Evolutionary conservation across 1,284 basidiomycete species (phyloP), one percentile per base, ranked within the genome.

Genomic region (Boletus sp.): DNA sequence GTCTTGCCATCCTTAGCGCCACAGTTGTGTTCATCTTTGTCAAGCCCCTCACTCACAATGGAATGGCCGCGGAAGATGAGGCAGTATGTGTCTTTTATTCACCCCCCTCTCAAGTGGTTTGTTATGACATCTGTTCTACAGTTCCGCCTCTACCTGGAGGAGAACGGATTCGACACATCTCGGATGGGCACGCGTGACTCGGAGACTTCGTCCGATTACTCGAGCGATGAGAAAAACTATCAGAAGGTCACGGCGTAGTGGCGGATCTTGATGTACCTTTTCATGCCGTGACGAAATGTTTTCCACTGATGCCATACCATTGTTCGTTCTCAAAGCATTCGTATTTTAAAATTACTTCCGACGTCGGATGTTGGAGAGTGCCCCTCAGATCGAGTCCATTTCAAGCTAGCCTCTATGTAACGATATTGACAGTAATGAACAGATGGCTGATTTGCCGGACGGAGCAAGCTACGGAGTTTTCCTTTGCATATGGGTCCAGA

Each of bases 141-240:
- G 78, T 94, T 93, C 80, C 86, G 88, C 51, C 76, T 76, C 57
- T 92, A 92, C 63, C 76, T 94, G 46, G 82, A 82, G 57, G 74
- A 68, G 9, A 65, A 91, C 60, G 90, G 90, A 5, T 93, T 80
- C 60, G 89, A 93, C 61, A 84, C 82, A 33, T 73, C 76, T 8
- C 71, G 67, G 41, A 85, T 90, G 83, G 88, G 88, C 42, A 60
- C 77, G 5, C 51, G 26, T 20, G 59, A 60, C 12, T 19, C 49
- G 27, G 63, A 64, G 10, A 19, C 3, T n/a, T 51, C 51, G 4
- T 59, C 50, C 45, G 49, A 56, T 39, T 48, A 50, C 37, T 51
- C 49, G 20, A 19, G 41, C 19, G 60, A 64, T 8, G 56, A 61
- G 41, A 59, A 64, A 22, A 41, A 51, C 2, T 53, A 54, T 13